Conservation (phyloP, 2,329 filamentous ascomycete species). For the Mariannaea sp. region DNA sequence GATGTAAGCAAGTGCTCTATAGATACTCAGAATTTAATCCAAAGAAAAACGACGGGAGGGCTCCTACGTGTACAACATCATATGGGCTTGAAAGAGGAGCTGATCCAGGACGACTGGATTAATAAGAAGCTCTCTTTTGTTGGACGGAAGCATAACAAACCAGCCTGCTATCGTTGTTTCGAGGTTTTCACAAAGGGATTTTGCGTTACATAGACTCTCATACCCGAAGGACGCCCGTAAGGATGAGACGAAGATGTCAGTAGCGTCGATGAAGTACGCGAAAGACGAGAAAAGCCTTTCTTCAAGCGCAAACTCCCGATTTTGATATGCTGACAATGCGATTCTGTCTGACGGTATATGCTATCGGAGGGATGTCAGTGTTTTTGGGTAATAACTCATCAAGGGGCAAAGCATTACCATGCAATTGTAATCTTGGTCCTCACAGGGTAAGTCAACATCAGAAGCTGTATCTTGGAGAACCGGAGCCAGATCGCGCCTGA, state of each 20-base stretch:
- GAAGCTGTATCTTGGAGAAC: not conserved
- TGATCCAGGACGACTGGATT: slow-evolving; percentile 6
- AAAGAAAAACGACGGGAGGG: not conserved
- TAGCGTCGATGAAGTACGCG: slow-evolving; percentile 11
- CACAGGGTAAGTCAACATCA: not conserved
- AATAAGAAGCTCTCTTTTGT: not conserved
- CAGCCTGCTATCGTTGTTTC: slow-evolving; percentile 6
- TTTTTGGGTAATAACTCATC: not conserved
- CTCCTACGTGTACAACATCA: slow-evolving; percentile 15
- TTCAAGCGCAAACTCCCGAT: not conserved
- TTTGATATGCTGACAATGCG: not conserved
- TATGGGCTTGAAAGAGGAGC: slow-evolving; percentile 15
- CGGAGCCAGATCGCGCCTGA: not conserved
- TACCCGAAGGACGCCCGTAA: not conserved
- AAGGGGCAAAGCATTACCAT: not conserved
- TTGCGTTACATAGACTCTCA: not conserved
- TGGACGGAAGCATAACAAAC: slow-evolving; percentile 5
- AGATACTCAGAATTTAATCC: no score
- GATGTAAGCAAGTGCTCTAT: not conserved
- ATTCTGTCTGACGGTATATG: not conserved
- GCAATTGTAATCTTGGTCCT: not conserved
- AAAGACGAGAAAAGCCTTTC: not conserved
- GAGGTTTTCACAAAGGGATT: slow-evolving; percentile 6
- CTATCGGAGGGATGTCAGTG: no score
- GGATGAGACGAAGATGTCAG: slow-evolving; percentile 2